A percentile compares a stretch with the other conserved stretches of the same genome.
phyloP scores from a whole-genome alignment of 768 basidiomycete species.

The Termitomyces sp. region DNA sequence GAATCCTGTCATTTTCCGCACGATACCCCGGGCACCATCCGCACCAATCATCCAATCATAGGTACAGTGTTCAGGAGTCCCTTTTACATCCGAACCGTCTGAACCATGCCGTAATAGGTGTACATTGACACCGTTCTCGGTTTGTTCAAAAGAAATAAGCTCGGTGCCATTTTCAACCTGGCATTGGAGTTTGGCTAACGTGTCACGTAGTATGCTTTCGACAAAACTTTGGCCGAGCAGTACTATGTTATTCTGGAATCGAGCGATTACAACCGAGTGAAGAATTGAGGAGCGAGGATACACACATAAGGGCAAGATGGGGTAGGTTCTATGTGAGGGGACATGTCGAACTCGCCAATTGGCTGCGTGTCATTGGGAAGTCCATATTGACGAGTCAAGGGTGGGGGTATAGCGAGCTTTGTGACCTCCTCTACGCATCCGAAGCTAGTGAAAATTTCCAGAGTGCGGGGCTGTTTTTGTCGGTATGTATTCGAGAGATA shows the following conservation, averaged over 20 bases:
- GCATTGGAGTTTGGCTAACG: slow-evolving; percentile 27
- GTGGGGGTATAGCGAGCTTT: slow-evolving; percentile 20
- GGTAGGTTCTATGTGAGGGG: slow-evolving; percentile 22
- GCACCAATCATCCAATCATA: slow-evolving; percentile 38
- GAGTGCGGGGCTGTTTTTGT: slow-evolving; percentile 33
- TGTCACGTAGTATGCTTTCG: slow-evolving; percentile 33
- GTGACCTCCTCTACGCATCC: slow-evolving; percentile 32
- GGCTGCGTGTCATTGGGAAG: slow-evolving; percentile 23
- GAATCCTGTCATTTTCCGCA: slow-evolving; percentile 36
- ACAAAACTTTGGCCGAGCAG: slow-evolving; percentile 31
- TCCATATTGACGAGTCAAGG: slow-evolving; percentile 29
- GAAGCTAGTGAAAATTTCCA: slow-evolving; percentile 38
- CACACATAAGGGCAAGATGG: slow-evolving; percentile 31
- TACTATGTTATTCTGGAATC: slow-evolving; percentile 24
- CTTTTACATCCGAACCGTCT: slow-evolving; percentile 9
- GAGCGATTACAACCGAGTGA: background rate
- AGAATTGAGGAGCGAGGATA: background rate
- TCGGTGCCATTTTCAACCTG: slow-evolving; percentile 40
- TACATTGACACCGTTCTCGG: slow-evolving; percentile 28
- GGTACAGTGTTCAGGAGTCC: slow-evolving; percentile 21
- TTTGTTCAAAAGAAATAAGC: slow-evolving; percentile 38
- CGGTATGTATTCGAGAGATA: slow-evolving; percentile 1
- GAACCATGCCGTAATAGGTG: slow-evolving; percentile 23
- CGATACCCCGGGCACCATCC: slow-evolving; percentile 38
- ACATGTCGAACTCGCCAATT: slow-evolving; percentile 29